phyloP scores from a whole-genome alignment of 345 rosid genomes.

The Mallotus nudiflorus region DNA sequence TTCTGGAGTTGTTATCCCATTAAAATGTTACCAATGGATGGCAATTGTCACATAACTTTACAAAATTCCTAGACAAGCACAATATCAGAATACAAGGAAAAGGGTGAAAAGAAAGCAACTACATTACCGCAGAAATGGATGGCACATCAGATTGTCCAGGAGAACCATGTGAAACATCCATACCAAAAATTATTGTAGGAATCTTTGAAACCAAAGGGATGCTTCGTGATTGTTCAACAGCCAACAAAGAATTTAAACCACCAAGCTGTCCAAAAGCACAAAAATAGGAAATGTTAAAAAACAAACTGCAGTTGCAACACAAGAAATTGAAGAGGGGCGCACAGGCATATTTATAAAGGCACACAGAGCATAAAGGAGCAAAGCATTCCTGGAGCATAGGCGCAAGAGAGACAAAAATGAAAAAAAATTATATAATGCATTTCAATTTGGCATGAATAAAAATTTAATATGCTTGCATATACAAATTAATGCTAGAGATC shows the following conservation, averaged over 20 bases:
- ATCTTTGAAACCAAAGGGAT: constrained; percentile 24
- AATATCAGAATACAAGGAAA: neutral
- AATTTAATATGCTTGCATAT: no score
- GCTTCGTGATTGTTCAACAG: constrained; percentile 16
- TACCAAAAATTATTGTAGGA: constrained; percentile 33
- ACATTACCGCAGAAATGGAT: constrained; percentile 31
- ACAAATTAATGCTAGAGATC: no score
- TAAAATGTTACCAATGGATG: neutral
- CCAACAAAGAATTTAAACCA: constrained; percentile 28
- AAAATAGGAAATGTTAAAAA: neutral
- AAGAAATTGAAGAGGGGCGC: neutral
- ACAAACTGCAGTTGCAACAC: neutral
- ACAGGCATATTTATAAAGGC: no score
- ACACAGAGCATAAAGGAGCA: no score
- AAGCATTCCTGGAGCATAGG: no score
- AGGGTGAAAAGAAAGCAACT: neutral
- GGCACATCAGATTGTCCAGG: constrained; percentile 30
- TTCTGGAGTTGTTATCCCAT: no score
- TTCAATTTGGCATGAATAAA: no score
- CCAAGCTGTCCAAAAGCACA: constrained; percentile 20
- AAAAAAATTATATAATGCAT: no score
- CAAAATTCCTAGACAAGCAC: neutral
- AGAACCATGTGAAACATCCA: constrained; percentile 33
- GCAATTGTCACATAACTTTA: neutral
- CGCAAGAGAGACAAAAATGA: no score